Conservation (phyloP, 148 eudicot genomes). For the Beta vulgaris region DNA sequence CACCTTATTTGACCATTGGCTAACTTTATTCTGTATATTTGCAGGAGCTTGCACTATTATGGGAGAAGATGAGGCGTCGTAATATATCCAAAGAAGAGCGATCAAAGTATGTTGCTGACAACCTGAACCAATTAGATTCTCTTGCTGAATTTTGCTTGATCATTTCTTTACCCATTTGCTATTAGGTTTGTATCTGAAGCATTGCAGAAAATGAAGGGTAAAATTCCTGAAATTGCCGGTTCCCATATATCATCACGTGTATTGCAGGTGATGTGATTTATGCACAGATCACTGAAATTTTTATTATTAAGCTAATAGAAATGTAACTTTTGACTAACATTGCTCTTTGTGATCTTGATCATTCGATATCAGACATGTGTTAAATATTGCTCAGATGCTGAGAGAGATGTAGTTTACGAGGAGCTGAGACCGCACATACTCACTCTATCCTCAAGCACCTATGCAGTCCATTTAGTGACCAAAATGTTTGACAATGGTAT, state of each 20-base stretch:
- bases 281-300: background rate
- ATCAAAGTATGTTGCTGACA: conserved; percentile 55
- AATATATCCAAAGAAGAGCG: conserved; percentile 77
- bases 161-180: conserved; percentile 14
- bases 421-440: conserved; percentile 87
- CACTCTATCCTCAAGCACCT: conserved; percentile 68
- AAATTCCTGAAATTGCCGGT: conserved; percentile 80
- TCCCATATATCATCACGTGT: conserved; percentile 97
- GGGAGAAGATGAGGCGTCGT: conserved; percentile 98
- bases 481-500: conserved; percentile 92
- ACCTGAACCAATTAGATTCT: background rate
- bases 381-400: conserved; percentile 81
- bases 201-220: conserved; percentile 83
- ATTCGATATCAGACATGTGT: conserved; percentile 65
- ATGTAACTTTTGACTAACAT: background rate
- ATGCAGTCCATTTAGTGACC: conserved; percentile 85
- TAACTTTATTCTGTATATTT: background rate
- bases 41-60: conserved; percentile 81
- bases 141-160: background rate
- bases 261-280: conserved; percentile 61
- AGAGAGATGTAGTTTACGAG: conserved; percentile 63
- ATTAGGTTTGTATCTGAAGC: conserved; percentile 80
- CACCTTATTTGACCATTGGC: conserved; percentile 3
- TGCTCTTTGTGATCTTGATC: conserved; percentile 5
- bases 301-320: background rate